phyloP scores from a whole-genome alignment of 768 basidiomycete genomes.

The Mycena polygramma region DNA sequence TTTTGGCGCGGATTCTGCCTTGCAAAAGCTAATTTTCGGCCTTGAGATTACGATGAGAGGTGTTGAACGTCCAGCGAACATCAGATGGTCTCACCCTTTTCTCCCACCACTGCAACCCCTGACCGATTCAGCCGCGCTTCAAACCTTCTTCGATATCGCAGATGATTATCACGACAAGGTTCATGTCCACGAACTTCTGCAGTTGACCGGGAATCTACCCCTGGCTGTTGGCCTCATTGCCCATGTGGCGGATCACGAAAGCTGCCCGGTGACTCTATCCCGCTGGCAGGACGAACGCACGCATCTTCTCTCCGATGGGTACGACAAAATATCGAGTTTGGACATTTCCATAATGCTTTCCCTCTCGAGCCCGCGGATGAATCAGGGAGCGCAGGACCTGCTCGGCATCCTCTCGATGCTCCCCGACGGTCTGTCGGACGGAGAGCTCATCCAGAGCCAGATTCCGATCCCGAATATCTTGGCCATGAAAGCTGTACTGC shows the following conservation, averaged over 20 bases:
- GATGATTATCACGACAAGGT: constrained; percentile 5
- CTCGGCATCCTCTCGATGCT: constrained; percentile 19
- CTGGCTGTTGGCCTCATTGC: constrained; percentile 26
- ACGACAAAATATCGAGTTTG: constrained; percentile 9
- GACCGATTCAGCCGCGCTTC: neutral
- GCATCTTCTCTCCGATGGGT: constrained; percentile 14
- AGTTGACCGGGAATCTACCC: constrained; percentile 16
- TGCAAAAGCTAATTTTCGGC: neutral
- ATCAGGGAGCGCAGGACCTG: neutral
- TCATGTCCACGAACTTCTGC: constrained; percentile 2
- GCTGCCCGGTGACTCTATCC: neutral
- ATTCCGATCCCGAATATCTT: neutral
- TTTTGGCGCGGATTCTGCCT: neutral
- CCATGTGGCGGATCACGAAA: constrained; percentile 10
- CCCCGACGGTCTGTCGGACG: constrained; percentile 23
- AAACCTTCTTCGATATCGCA: constrained; percentile 28
- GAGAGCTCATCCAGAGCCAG: neutral
- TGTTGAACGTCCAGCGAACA: constrained; percentile 8
- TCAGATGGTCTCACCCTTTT: constrained; percentile 22
- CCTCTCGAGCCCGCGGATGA: constrained; percentile 18
- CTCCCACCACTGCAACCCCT: constrained; percentile 15
- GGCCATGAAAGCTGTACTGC: neutral
- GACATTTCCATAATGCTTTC: constrained; percentile 28
- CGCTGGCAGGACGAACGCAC: constrained; percentile 26
- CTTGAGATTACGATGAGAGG: constrained; percentile 28